These are phyloP conservation scores for Colletotrichum spinosum DNA, from an alignment of 2,329 filamentous ascomycete genomes.

Conservation along the genomic window DNA sequence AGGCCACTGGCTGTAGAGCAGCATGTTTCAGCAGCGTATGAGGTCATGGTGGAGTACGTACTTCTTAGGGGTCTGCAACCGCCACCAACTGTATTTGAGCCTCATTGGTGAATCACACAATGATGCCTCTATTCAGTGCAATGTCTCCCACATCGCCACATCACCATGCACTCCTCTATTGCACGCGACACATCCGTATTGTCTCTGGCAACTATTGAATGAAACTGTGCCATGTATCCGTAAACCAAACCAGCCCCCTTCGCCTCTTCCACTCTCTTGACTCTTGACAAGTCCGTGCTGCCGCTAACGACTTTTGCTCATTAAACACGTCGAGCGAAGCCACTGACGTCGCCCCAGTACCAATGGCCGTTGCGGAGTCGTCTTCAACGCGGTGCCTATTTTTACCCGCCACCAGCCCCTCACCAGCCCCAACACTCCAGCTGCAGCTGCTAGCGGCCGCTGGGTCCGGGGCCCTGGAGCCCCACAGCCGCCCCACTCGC, in stretches of 20 bases:
- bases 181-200: too few relatives aligned
- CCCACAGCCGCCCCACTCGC: neutral
- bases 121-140: neutral
- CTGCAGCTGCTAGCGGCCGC: neutral
- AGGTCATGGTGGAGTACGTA: constrained; percentile 34
- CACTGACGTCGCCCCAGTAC: constrained; percentile 16
- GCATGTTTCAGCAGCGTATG: constrained; percentile 37
- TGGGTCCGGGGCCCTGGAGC: constrained; percentile 22
- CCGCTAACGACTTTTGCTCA: constrained; percentile 1
- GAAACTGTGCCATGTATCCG: too few relatives aligned
- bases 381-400: constrained; percentile 14
- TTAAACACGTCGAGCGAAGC: constrained; percentile 8
- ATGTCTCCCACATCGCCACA: too few relatives aligned
- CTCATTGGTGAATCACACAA: constrained; percentile 4
- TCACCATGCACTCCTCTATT: too few relatives aligned
- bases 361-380: constrained; percentile 6
- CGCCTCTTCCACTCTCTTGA: too few relatives aligned
- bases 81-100: constrained; percentile 25
- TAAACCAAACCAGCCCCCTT: too few relatives aligned
- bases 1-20: constrained; percentile 13
- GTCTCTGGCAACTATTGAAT: too few relatives aligned
- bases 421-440: too few relatives aligned
- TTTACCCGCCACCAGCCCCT: constrained; percentile 10
- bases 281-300: too few relatives aligned
- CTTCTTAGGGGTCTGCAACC: neutral